Percentiles rank a stretch among this genome's conserved stretches.
Conservation (phyloP, 495 filamentous ascomycete species). For the Stereocaulon alpinum region DNA sequence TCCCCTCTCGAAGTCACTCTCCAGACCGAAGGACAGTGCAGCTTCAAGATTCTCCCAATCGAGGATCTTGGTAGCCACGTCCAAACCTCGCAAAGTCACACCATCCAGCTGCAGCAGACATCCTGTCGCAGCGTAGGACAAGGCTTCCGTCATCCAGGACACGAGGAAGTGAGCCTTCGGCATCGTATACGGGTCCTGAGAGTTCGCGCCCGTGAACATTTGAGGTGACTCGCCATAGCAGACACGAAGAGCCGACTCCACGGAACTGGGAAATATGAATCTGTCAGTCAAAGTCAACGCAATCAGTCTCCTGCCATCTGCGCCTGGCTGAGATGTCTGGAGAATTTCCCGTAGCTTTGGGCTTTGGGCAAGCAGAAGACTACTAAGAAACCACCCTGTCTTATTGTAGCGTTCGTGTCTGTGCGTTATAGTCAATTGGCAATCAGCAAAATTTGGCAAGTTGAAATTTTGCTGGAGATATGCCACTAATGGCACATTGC, state of each 20-base stretch:
- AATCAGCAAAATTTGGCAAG: constrained; percentile 19
- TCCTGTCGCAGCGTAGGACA: constrained; percentile 45
- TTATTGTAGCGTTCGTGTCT: not conserved
- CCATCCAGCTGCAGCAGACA: constrained; percentile 36
- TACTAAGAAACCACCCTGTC: constrained; percentile 27
- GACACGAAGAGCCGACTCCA: constrained; percentile 36
- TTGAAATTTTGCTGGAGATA: constrained; percentile 19
- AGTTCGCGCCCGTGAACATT: constrained; percentile 11
- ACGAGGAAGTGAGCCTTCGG: constrained; percentile 22
- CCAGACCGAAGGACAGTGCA: constrained; percentile 33
- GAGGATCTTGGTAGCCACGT: constrained; percentile 37
- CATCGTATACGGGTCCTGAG: constrained; percentile 13
- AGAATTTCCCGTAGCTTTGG: constrained; percentile 32
- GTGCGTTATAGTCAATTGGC: constrained; percentile 15
- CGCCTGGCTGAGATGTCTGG: constrained; percentile 13
- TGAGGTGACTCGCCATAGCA: constrained; percentile 38
- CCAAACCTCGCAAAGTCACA: constrained; percentile 35
- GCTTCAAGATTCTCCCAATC: constrained; percentile 45
- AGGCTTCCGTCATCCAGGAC: constrained; percentile 37
- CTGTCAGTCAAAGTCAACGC: constrained; percentile 36
- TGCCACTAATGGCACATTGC: constrained; percentile 2
- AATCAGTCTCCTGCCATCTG: constrained; percentile 26
- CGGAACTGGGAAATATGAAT: constrained; percentile 39
- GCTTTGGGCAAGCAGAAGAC: constrained; percentile 43
- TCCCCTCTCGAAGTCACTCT: constrained; percentile 32